Evolutionary conservation across 345 rosid genomes (phyloP).

Genomic region (Hypericum androsaemum): DNA sequence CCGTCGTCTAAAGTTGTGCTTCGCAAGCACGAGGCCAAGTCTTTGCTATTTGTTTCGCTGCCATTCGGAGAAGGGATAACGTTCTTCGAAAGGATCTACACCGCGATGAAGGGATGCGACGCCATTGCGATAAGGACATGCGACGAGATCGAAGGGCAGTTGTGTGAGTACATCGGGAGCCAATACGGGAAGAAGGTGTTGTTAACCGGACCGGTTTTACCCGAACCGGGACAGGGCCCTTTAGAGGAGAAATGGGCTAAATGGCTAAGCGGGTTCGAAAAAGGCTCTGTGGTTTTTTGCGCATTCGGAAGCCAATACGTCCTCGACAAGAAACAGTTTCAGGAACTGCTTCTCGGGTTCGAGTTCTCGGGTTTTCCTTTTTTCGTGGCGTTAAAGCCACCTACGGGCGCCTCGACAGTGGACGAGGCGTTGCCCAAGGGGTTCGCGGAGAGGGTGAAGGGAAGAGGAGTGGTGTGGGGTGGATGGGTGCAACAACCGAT

Average conservation of each 20-base stretch:
- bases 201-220: conserved; percentile 55
- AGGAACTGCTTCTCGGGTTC: conserved; percentile 54
- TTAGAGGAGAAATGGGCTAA: conserved; percentile 44
- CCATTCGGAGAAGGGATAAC: conserved; percentile 43
- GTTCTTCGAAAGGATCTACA: conserved; percentile 39
- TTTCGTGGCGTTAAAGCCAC: conserved; percentile 47
- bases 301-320: conserved; percentile 59
- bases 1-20: conserved; percentile 41
- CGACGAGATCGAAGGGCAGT: conserved; percentile 43
- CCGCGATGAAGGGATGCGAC: conserved; percentile 38
- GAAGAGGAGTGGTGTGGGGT: conserved; percentile 20
- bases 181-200: conserved; percentile 43
- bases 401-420: conserved; percentile 30
- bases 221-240: conserved; percentile 9
- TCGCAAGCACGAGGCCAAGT: conserved; percentile 32
- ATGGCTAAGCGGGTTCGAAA: conserved; percentile 43
- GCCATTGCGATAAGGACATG: conserved; percentile 60
- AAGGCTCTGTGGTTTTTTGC: conserved; percentile 48
- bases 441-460: conserved; percentile 45
- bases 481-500: conserved; percentile 16
- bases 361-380: conserved; percentile 53
- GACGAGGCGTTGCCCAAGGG: conserved; percentile 70
- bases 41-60: conserved; percentile 29
- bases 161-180: conserved; percentile 42
- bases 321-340: conserved; percentile 48